Base-by-base conservation (phyloP, 768 basidiomycete species). In the Artomyces pyxidatus region DNA sequence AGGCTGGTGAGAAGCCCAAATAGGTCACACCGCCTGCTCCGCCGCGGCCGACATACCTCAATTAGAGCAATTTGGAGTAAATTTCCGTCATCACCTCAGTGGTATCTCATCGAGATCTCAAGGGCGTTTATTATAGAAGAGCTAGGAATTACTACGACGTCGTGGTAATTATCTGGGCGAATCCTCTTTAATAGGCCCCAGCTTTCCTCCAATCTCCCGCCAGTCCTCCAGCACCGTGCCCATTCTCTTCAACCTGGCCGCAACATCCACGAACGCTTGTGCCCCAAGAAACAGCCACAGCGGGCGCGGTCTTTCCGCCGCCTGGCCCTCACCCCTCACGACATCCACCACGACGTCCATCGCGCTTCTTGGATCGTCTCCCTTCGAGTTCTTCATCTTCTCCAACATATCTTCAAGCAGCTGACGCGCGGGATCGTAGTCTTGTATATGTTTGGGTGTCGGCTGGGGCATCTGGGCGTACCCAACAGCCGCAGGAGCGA, bases 251-350 rank as follows among this genome's bases (percentile, higher is more conserved):
- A 37, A 35, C 28, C 53, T 48, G 10, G 27, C 37, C 21, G 47
- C 39, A 17, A 54, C 47, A 37, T 57, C 56, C 6, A 37, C 21
- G 25, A 47, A 27, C 10, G 53, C 53, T 26, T 58, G 54, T 25
- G 49, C 38, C 10, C 56, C 56, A 1, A 58, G 48, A 7, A 50
- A 27, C 3, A 58, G 48, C 29, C 45, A 39, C n/a, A 49, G 42
- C n/a, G 56, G 56, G 51, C 54, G 52, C 3, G 17, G 16, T 23
- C 48, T 46, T 21, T 17, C 12, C 30, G 14, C 27, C n/a, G 50
- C 56, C 17, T 29, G n/a, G 7, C 56, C 54, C 27, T 58, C 54
- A 16, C 56, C 56, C 17, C 43, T 40, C 11, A 58, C 56, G 25
- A 58, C 54, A 29, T 55, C 54, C 10, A 53, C 51, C 21, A 58